phyloP scores from a whole-genome alignment of 2,329 filamentous ascomycete genomes.

The Aphanoascus verrucosus region DNA sequence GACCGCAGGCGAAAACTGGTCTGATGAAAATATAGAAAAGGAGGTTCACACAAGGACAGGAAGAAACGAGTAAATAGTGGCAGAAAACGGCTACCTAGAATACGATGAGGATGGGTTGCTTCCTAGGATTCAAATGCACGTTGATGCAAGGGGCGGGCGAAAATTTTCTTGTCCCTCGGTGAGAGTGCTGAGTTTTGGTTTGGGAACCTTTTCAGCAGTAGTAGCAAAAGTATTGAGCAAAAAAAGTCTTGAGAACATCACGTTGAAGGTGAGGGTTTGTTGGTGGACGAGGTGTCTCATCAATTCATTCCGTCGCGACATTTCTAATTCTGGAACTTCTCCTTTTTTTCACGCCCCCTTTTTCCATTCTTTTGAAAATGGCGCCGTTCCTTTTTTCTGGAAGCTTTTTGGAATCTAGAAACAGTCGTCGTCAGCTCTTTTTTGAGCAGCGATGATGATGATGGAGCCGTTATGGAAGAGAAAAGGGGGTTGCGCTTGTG shows the following conservation, averaged over 20 bases:
- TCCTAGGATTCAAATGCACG: neutral
- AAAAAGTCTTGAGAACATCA: too few species aligned
- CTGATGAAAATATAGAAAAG: too few species aligned
- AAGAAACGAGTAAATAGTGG: neutral
- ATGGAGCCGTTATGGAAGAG: neutral
- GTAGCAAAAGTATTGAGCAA: too few species aligned
- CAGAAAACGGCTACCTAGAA: neutral
- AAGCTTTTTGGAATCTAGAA: constrained; percentile 6
- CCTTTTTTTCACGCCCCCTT: neutral
- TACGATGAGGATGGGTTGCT: neutral
- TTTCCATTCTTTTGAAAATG: neutral
- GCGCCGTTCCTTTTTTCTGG: neutral
- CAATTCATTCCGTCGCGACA: too few species aligned
- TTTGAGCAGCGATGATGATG: neutral
- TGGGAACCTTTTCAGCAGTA: too few species aligned
- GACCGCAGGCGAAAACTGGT: too few species aligned
- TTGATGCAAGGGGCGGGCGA: neutral
- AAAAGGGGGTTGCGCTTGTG: neutral
- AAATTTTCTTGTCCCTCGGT: constrained; percentile 1
- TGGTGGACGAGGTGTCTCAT: too few species aligned
- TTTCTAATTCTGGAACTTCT: neutral
- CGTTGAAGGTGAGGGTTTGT: too few species aligned
- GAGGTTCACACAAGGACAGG: neutral
- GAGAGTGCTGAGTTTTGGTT: neutral
- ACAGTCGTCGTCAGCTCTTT: neutral